Evolutionary conservation across 163 green algal species (phyloP).

Genomic region (Prototheca wickerhamii): DNA sequence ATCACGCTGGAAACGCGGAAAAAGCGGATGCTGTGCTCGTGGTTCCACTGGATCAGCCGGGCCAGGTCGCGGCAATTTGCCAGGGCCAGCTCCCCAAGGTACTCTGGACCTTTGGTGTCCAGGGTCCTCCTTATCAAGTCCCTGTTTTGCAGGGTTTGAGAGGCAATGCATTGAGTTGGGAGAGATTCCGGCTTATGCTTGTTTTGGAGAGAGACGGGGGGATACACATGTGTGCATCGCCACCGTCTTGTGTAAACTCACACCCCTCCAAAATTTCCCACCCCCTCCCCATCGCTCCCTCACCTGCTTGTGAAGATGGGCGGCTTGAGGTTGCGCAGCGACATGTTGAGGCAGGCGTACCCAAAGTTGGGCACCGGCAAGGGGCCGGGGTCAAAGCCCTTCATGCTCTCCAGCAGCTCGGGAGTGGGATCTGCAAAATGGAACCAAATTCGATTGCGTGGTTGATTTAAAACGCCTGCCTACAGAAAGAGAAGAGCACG

Average conservation of each 20-base stretch:
- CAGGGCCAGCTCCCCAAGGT: slow-evolving; percentile 36
- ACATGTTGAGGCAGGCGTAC: slow-evolving; percentile 59
- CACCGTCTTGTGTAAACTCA: too few species aligned
- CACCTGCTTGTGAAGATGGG: slow-evolving; percentile 51
- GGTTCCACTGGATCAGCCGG: slow-evolving; percentile 44
- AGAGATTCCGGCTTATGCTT: too few species aligned
- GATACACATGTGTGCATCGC: too few species aligned
- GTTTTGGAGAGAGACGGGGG: too few species aligned
- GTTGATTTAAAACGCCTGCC: too few species aligned
- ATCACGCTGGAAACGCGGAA: slow-evolving; percentile 40
- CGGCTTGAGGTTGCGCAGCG: slow-evolving; percentile 39
- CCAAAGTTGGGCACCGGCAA: slow-evolving; percentile 53
- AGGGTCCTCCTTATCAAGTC: slow-evolving; percentile 38
- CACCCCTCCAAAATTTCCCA: neutral
- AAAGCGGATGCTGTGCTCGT: slow-evolving; percentile 44
- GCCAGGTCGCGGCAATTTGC: slow-evolving; percentile 41
- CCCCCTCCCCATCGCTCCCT: neutral
- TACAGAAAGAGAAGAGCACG: too few species aligned
- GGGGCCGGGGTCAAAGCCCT: slow-evolving; percentile 7
- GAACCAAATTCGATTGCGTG: too few species aligned
- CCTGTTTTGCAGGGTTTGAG: slow-evolving; percentile 7
- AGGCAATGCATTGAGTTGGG: too few species aligned
- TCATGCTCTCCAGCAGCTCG: slow-evolving; percentile 13
- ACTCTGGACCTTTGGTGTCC: slow-evolving; percentile 27
- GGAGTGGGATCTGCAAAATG: slow-evolving; percentile 14